phyloP scores from a whole-genome alignment of 768 basidiomycete genomes.

The Trametes elegans region DNA sequence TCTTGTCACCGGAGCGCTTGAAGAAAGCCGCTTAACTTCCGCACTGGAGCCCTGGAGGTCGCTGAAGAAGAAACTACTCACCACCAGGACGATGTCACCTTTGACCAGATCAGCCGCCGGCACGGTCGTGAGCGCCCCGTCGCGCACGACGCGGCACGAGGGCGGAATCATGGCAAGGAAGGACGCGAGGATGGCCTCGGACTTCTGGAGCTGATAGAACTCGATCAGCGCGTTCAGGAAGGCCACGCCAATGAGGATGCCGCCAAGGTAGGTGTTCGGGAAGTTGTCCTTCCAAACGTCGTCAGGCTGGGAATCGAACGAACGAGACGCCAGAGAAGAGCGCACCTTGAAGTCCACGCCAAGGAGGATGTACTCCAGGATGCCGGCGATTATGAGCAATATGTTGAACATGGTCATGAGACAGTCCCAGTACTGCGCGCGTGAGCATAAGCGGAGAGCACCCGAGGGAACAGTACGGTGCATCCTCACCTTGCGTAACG shows the following conservation, averaged over 20 bases:
- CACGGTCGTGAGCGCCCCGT: conserved; percentile 50
- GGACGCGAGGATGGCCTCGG: conserved; percentile 68
- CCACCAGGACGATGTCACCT: conserved; percentile 64
- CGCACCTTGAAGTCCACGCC: conserved; percentile 58
- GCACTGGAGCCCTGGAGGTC: background rate
- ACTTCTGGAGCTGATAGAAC: conserved; percentile 70
- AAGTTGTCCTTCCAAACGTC: conserved; percentile 47
- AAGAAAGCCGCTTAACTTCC: background rate
- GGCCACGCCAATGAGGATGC: conserved; percentile 64
- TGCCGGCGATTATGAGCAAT: conserved; percentile 61
- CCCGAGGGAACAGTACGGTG: too few relatives aligned
- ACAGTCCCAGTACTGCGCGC: conserved; percentile 56
- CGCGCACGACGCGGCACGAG: conserved; percentile 60
- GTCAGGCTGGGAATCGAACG: conserved; percentile 15
- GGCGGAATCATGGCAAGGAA: conserved; percentile 77
- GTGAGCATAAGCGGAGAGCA: background rate
- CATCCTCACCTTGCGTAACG: conserved; percentile 53
- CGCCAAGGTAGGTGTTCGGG: conserved; percentile 66
- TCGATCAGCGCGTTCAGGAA: conserved; percentile 71
- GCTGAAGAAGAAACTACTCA: conserved; percentile 28
- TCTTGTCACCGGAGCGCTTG: conserved; percentile 68
- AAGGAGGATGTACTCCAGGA: conserved; percentile 63
- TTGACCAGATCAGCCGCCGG: conserved; percentile 63
- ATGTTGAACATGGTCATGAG: conserved; percentile 64
- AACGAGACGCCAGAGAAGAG: background rate